Evolutionary conservation across 139 green algal species (phyloP), one percentile per base, ranked within the genome.

Genomic region (Micromonas commoda): DNA sequence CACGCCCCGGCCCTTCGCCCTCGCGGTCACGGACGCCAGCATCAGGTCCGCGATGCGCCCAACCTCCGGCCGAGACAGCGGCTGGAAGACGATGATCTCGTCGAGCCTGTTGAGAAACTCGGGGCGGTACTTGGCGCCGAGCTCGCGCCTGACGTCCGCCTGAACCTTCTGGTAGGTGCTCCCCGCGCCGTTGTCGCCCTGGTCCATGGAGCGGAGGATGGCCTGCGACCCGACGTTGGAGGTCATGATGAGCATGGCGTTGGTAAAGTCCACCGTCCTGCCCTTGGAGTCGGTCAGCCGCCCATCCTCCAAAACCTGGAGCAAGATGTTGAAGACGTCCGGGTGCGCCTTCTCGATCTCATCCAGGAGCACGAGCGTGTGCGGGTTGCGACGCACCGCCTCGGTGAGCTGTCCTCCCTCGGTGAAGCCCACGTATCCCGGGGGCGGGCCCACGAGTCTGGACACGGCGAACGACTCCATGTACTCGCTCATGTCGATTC

Each of bases 171-270:
- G n/a, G 35, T 75, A 75, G 21, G 31, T 28, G 28, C 20, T 16
- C 21, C n/a, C 28, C 1, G 20, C 31, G 9, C 38, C 38, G 20
- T 60, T 37, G 35, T 28, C 57, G 2, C 39, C 19, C 29, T 9
- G 13, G 29, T 70, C 63, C 20, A 78, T 70, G 19, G 61, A 78
- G 28, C 89, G 85, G 68, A 95, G 79, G 80, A 97, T 96, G 77
- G 85, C 81, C 53, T 82, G 63, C 57, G 77, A 90, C 52, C 95
- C 95, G 73, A 99, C 84, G 89, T 99, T 99, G 83, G 83, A 93
- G 31, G 93, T 97, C 84, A 97, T 91, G 86, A 97, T 96, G 82
- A 97, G 90, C 82, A 97, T 92, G 64, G 85, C 78, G 87, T 97
- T 97, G 80, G 97, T 98, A 90, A 99, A 99, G 71, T 81, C 89